These are phyloP conservation scores for Pulicaria dysenterica DNA, from an alignment of 129 eudicot genomes.

Conservation along the genomic window DNA sequence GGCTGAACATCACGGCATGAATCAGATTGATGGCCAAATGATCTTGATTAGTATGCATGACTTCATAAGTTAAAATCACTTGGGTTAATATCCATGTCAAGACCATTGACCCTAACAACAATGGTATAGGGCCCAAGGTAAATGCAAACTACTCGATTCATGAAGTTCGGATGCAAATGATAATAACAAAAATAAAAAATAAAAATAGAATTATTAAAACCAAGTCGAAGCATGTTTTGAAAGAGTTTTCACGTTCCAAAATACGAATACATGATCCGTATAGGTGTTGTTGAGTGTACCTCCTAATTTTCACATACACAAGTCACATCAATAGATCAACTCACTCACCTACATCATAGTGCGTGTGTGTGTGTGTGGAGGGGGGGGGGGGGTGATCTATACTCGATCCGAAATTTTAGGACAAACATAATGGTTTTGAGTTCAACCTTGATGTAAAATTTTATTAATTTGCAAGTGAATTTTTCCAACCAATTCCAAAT, in stretches of 20 bases:
- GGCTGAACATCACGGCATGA: slow-evolving; percentile 1
- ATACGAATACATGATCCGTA: not conserved
- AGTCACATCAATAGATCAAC: too few species aligned
- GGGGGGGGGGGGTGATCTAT: not conserved
- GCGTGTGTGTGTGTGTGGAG: too few species aligned
- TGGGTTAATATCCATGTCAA: slow-evolving; percentile 5
- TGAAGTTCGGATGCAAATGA: slow-evolving; percentile 16
- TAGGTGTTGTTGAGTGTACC: too few species aligned
- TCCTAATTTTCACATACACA: too few species aligned
- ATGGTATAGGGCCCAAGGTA: slow-evolving; percentile 3
- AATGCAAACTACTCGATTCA: slow-evolving; percentile 15
- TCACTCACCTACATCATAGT: too few species aligned
- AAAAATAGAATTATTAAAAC: slow-evolving; percentile 7
- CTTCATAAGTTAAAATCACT: not conserved
- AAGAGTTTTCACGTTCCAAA: not conserved
- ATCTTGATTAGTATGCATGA: not conserved
- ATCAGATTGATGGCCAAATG: not conserved
- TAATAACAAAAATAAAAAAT: not conserved
- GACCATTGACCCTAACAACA: not conserved
- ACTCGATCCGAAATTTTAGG: not conserved
- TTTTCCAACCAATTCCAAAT: not conserved
- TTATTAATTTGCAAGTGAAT: not conserved
- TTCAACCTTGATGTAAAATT: not conserved
- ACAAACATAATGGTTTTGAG: slow-evolving; percentile 11
- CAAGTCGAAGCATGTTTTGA: not conserved